These are phyloP conservation scores for Ceratocystis eucalypticola DNA, from an alignment of 2,329 filamentous ascomycete genomes.

Conservation along the genomic window DNA sequence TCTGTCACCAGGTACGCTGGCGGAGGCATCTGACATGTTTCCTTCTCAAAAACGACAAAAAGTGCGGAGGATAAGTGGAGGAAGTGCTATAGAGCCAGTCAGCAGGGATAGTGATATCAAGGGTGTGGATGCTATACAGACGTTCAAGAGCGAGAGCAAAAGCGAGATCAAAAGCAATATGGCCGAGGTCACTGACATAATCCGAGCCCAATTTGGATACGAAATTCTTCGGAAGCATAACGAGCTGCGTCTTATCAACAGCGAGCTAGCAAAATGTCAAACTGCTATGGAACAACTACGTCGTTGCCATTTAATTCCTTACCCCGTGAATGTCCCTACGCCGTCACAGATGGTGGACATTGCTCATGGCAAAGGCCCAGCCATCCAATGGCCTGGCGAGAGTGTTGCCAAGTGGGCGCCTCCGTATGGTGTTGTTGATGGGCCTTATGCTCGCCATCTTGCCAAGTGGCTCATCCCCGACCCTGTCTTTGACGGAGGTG, in stretches of 20 bases:
- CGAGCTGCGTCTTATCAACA: slow-evolving; percentile 84
- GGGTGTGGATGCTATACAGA: not conserved
- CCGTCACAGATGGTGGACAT: slow-evolving; percentile 57
- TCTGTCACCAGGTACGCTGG: slow-evolving; percentile 11
- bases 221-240: slow-evolving; percentile 91
- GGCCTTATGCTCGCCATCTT: slow-evolving; percentile 88
- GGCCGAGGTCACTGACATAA: slow-evolving; percentile 24
- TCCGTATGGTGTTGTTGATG: slow-evolving; percentile 80
- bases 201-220: slow-evolving; percentile 77
- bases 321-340: slow-evolving; percentile 56
- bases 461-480: slow-evolving; percentile 90
- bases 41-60: slow-evolving; percentile 15
- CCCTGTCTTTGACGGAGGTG: slow-evolving; percentile 63
- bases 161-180: not conserved
- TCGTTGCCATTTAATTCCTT: slow-evolving; percentile 83
- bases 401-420: slow-evolving; percentile 63
- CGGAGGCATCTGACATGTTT: slow-evolving; percentile 8
- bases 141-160: slow-evolving; percentile 1
- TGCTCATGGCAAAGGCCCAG: slow-evolving; percentile 59
- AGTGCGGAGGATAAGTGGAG: slow-evolving; percentile 9
- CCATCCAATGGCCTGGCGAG: slow-evolving; percentile 49
- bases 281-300: slow-evolving; percentile 84
- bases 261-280: slow-evolving; percentile 93
- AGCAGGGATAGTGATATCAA: slow-evolving; percentile 1
- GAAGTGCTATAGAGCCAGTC: not conserved